A percentile compares a stretch with the other conserved stretches of the same genome.
Conservation (phyloP, 192 early-diverging fungal genomes). For the Geosiphon pyriformis region DNA sequence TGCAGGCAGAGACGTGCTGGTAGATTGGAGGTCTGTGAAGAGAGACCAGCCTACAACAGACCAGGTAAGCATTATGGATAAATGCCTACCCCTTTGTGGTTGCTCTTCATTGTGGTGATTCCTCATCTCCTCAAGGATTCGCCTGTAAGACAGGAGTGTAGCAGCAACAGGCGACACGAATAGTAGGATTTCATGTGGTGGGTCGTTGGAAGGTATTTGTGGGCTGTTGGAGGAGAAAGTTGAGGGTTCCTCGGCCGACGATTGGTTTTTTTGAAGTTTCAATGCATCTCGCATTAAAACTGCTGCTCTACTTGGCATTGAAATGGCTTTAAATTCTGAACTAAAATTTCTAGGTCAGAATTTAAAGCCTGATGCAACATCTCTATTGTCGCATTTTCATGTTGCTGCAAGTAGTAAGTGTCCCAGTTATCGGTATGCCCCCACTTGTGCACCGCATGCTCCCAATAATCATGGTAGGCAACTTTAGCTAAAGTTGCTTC, state of each 20-base stretch:
- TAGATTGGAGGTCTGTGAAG: conserved; percentile 12
- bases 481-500: neutral
- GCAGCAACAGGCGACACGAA: conserved; percentile 7
- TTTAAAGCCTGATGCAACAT: neutral
- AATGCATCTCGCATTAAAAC: neutral
- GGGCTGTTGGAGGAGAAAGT: neutral
- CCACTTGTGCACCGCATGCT: neutral
- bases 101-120: conserved; percentile 7
- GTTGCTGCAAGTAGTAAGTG: neutral
- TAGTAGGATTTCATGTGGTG: conserved; percentile 11
- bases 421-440: neutral
- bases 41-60: conserved; percentile 17
- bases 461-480: neutral
- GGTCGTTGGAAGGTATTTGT: neutral
- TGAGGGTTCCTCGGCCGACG: no score
- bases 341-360: conserved; percentile 2
- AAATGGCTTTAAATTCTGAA: neutral
- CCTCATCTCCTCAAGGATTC: conserved; percentile 20
- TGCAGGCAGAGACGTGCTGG: neutral
- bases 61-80: conserved; percentile 21
- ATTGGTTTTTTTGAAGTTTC: no score
- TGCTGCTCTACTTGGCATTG: neutral
- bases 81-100: conserved; percentile 19
- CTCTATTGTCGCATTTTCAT: neutral
- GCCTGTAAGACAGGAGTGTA: conserved; percentile 14